Base-by-base conservation (phyloP, 768 basidiomycete genomes). In the Lyophyllum semitale region DNA sequence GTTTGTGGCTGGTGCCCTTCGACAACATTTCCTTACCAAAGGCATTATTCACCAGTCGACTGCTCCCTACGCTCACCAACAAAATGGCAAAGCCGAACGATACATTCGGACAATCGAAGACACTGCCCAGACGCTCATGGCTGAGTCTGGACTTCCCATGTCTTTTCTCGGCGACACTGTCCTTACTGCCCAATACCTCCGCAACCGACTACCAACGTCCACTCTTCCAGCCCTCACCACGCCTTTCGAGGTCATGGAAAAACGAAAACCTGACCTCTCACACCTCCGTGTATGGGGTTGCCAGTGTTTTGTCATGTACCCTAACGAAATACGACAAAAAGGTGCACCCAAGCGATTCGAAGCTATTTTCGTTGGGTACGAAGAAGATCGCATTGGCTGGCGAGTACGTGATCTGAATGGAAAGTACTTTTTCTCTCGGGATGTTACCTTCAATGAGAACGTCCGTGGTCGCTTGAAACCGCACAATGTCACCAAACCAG, bases 61-160 rank as follows among this genome's bases (percentile, higher is more conserved):
- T 9, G 63, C 56, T 0, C 68, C 71, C 0, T 71, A 72, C 57
- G 62, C 67, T 0, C 69, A 72, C n/a, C n/a, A n/a, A n/a, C n/a
- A n/a, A n/a, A n/a, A n/a, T n/a, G n/a, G n/a, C n/a, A n/a, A n/a
- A n/a, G n/a, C n/a, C n/a, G n/a, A n/a, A n/a, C n/a, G n/a, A n/a
- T n/a, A n/a, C n/a, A n/a, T n/a, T n/a, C n/a, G n/a, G n/a, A n/a
- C n/a, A n/a, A n/a, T n/a, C n/a, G n/a, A n/a, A n/a, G n/a, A n/a
- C n/a, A n/a, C n/a, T n/a, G n/a, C n/a, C n/a, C n/a, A n/a, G n/a
- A n/a, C n/a, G n/a, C n/a, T n/a, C n/a, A n/a, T n/a, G n/a, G 60
- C 58, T 4, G 57, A 59, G 18, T n/a, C n/a, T n/a, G n/a, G n/a
- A 67, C 38, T 54, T 68, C 8, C 45, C 51, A 11, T 67, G 68